These are phyloP conservation scores for Aureobasidium pullulans DNA, from an alignment of 2,329 filamentous ascomycete genomes.

Conservation along the genomic window DNA sequence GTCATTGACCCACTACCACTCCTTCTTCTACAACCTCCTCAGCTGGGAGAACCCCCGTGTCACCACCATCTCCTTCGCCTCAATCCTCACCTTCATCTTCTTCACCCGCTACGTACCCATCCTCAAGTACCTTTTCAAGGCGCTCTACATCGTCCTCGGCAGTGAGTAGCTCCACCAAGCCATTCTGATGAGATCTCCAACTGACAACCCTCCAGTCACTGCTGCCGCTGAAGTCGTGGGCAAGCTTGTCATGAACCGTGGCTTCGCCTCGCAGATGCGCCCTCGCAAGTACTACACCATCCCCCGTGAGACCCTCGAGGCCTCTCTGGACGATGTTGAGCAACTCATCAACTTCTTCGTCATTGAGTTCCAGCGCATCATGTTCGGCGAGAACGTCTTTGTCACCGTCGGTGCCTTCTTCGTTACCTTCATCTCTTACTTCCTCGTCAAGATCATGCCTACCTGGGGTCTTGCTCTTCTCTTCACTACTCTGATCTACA, in stretches of 20 bases:
- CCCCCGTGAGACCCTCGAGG: constrained; percentile 56
- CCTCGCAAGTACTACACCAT: constrained; percentile 60
- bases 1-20: constrained; percentile 59
- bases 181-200: constrained; percentile 5
- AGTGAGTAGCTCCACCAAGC: constrained; percentile 33
- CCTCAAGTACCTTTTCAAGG: constrained; percentile 55
- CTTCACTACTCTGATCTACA: constrained; percentile 48
- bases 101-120: constrained; percentile 56
- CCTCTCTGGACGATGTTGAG: constrained; percentile 53
- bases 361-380: constrained; percentile 58
- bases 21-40: constrained; percentile 57
- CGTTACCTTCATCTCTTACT: constrained; percentile 53
- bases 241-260: constrained; percentile 48
- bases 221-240: constrained; percentile 51
- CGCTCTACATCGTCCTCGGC: constrained; percentile 51
- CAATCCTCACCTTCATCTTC: constrained; percentile 53
- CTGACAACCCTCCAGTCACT: constrained; percentile 37
- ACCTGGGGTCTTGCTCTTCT: constrained; percentile 57
- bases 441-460: constrained; percentile 59
- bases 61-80: constrained; percentile 53
- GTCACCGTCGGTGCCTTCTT: constrained; percentile 54
- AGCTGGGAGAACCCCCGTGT: constrained; percentile 62
- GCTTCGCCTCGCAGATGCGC: constrained; percentile 53
- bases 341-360: constrained; percentile 62
- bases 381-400: constrained; percentile 59